phyloP scores from a whole-genome alignment of 2,329 filamentous ascomycete genomes.

The Bipolaris gigantea region DNA sequence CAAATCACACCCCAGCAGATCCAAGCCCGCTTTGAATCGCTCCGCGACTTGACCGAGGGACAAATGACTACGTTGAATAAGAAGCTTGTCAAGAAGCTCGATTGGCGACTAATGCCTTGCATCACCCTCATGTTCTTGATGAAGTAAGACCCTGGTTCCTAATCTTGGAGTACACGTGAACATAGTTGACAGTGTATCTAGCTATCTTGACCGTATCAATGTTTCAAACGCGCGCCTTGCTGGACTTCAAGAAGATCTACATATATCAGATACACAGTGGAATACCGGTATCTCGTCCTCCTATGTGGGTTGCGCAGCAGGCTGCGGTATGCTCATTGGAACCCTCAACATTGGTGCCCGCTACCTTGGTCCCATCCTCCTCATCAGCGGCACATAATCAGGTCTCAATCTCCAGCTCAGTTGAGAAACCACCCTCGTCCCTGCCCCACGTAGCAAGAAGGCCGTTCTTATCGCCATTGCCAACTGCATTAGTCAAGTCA shows the following conservation, averaged over 20 bases:
- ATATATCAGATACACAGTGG: conserved; percentile 39
- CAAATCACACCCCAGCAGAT: conserved; percentile 32
- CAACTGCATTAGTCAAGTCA: conserved; percentile 46
- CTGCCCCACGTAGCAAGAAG: conserved; percentile 47
- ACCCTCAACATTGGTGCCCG: conserved; percentile 36
- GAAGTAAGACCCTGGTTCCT: conserved; percentile 20
- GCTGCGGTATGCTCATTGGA: conserved; percentile 31
- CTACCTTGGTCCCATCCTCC: conserved; percentile 33
- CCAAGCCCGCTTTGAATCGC: conserved; percentile 31
- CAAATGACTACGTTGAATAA: conserved; percentile 36
- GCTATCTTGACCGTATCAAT: conserved; percentile 48
- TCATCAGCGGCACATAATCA: conserved; percentile 45
- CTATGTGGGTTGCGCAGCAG: conserved; percentile 47
- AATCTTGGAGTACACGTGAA: not conserved
- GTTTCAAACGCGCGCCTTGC: conserved; percentile 46
- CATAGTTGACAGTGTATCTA: conserved; percentile 10
- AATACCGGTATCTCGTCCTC: conserved; percentile 48
- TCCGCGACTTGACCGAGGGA: conserved; percentile 26
- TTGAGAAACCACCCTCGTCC: conserved; percentile 50
- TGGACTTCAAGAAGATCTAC: conserved; percentile 44
- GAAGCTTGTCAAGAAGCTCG: conserved; percentile 27
- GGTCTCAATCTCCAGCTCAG: conserved; percentile 48
- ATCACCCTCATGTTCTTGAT: conserved; percentile 40
- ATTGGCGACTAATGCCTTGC: conserved; percentile 36
- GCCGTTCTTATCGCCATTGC: conserved; percentile 50